Conservation (phyloP, 2,329 filamentous ascomycete genomes). For the Epicoccum nigrum region DNA sequence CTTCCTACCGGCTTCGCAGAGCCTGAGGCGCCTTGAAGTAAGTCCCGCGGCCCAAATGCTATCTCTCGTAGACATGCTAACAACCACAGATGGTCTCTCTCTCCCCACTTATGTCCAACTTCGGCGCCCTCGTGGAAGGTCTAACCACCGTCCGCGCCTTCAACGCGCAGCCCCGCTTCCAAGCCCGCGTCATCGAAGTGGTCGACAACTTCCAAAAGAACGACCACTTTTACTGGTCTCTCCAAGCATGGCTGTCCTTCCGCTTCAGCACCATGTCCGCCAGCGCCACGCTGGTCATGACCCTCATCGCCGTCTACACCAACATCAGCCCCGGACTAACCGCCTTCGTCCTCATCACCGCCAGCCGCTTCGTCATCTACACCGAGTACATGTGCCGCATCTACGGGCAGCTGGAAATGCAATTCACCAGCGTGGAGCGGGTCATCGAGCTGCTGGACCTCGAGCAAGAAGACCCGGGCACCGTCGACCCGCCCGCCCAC, state of each 20-base stretch:
- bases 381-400: conserved; percentile 77
- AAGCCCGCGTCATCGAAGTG: conserved; percentile 77
- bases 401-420: conserved; percentile 87
- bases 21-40: conserved; percentile 75
- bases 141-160: conserved; percentile 87
- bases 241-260: conserved; percentile 84
- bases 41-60: background rate
- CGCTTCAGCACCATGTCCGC: conserved; percentile 77
- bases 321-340: conserved; percentile 78
- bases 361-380: conserved; percentile 67
- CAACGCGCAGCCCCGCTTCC: conserved; percentile 77
- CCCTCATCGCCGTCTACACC: conserved; percentile 74
- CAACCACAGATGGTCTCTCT: conserved; percentile 73
- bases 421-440: conserved; percentile 88
- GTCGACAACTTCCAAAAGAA: conserved; percentile 92
- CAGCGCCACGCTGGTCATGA: conserved; percentile 73
- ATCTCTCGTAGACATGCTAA: conserved; percentile 12
- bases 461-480: conserved; percentile 74
- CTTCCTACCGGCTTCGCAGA: conserved; percentile 84
- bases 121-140: conserved; percentile 84
- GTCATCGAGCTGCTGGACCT: conserved; percentile 82
- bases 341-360: conserved; percentile 80
- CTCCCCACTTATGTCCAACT: conserved; percentile 89
- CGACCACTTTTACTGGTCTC: conserved; percentile 92
- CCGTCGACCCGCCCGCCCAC: conserved; percentile 70